Conservation (phyloP, 2,329 filamentous ascomycete genomes). For the Helicocarpus griseus region DNA sequence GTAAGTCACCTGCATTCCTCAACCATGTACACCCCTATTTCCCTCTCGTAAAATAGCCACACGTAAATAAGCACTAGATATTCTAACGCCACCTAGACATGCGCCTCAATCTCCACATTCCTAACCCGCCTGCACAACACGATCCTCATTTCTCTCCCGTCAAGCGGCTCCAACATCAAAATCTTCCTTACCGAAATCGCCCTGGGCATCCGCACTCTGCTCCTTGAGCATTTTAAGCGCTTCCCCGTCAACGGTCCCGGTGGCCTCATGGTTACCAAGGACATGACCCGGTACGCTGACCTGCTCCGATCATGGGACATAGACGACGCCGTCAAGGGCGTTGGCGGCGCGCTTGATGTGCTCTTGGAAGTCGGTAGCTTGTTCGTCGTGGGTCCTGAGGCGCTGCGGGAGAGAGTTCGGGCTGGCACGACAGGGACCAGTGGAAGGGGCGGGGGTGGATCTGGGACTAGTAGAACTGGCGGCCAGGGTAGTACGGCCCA, state of each 20-base stretch:
- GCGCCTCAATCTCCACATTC: slow-evolving; percentile 71
- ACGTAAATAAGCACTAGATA: slow-evolving; percentile 7
- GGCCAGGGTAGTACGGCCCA: slow-evolving; percentile 32
- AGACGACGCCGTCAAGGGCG: slow-evolving; percentile 46
- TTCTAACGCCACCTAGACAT: slow-evolving; percentile 44
- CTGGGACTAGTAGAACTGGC: slow-evolving; percentile 30
- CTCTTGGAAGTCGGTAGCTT: slow-evolving; percentile 88
- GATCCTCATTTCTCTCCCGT: slow-evolving; percentile 53
- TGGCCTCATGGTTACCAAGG: slow-evolving; percentile 89
- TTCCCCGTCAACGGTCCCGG: slow-evolving; percentile 90
- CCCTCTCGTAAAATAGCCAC: background rate
- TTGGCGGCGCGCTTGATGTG: slow-evolving; percentile 61
- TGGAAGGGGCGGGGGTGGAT: slow-evolving; percentile 30
- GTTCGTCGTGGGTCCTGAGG: slow-evolving; percentile 84
- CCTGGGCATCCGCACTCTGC: slow-evolving; percentile 61
- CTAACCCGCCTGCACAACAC: slow-evolving; percentile 57
- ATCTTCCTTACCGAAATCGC: slow-evolving; percentile 78
- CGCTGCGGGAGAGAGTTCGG: slow-evolving; percentile 61
- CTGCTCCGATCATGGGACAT: slow-evolving; percentile 76
- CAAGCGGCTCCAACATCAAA: slow-evolving; percentile 64
- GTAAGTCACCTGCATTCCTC: slow-evolving; percentile 19
- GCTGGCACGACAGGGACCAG: slow-evolving; percentile 37
- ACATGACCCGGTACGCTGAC: slow-evolving; percentile 86
- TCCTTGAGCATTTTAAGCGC: slow-evolving; percentile 90
- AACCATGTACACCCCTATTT: no score